Evolutionary conservation across 2,329 filamentous ascomycete genomes (phyloP), one percentile per base, ranked within the genome.

Genomic region (Chaetomiaceae sp.): DNA sequence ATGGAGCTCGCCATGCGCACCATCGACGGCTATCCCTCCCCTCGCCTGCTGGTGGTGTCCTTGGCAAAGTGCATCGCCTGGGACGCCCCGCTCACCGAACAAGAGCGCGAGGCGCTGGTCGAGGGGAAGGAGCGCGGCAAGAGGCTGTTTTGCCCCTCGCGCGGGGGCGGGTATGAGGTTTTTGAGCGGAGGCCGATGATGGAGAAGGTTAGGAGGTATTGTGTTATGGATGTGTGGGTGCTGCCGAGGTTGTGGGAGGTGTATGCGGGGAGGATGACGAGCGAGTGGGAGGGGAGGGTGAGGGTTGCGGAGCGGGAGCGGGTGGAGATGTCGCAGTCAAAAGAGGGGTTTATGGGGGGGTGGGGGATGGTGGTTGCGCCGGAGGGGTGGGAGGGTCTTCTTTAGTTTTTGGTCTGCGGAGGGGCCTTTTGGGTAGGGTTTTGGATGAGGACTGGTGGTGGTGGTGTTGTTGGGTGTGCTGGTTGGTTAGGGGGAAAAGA

Each of bases 1-100:
- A 77, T 84, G 72, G 79, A 38, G 11, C 34, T 37, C 15, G 34
- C 34, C 1, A 17, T 15, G 3, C 34, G 34, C 1, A 37, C 1
- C 12, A 7, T 2, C 15, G 34, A 3, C 7, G 34, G 34, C 15
- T 15, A 19, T 27, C n/a, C n/a, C n/a, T n/a, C n/a, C n/a, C n/a
- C n/a, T n/a, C n/a, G n/a, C n/a, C n/a, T n/a, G n/a, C n/a, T n/a
- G n/a, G 25, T 27, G 25, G 34, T 37, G 15, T 37, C 8, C 15
- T 4, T 37, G 15, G 34, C 34, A 3, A 17, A 15, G 15, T 37
- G 34, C 15, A 37, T 37, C 15, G 15, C 15, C 2, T 17, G 34
- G 1, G 3, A 37, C 17, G 34, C 34, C 3, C 15, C 12, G 34
- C 34, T 34, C 6, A 34, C 6, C 33, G 4, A 4, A 34, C 6